A percentile compares a stretch with the other conserved stretches of the same genome.
phyloP scores from a whole-genome alignment of 768 basidiomycete species.

The Candolleomyces efflorescens region DNA sequence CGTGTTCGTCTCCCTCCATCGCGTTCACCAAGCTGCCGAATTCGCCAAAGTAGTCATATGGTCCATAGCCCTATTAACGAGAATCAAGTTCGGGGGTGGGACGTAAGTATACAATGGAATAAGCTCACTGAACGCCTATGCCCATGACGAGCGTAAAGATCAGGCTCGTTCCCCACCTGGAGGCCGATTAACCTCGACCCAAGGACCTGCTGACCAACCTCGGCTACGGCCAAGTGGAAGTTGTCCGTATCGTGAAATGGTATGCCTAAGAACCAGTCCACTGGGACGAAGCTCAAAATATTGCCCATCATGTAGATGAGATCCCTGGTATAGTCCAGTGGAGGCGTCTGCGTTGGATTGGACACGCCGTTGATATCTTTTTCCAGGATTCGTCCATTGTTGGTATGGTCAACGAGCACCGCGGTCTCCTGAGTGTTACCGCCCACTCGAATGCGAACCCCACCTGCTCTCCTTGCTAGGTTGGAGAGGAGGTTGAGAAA shows the following conservation, averaged over 20 bases:
- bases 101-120: slow-evolving; percentile 6
- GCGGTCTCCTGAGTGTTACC: slow-evolving; percentile 79
- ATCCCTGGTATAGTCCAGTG: slow-evolving; percentile 59
- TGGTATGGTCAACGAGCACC: slow-evolving; percentile 42
- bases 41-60: slow-evolving; percentile 43
- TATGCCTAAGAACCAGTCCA: slow-evolving; percentile 63
- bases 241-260: slow-evolving; percentile 64
- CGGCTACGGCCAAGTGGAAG: slow-evolving; percentile 50
- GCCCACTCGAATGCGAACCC: slow-evolving; percentile 63
- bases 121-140: slow-evolving; percentile 1
- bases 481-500: slow-evolving; percentile 77
- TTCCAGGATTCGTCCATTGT: slow-evolving; percentile 31
- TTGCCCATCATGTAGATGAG: slow-evolving; percentile 63
- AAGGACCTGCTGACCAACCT: slow-evolving; percentile 55
- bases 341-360: slow-evolving; percentile 53
- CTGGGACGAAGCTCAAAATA: slow-evolving; percentile 52
- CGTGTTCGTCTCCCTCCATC: slow-evolving; percentile 28
- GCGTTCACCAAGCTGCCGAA: slow-evolving; percentile 39
- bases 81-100: slow-evolving; percentile 8
- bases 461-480: slow-evolving; percentile 56
- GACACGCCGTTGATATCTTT: slow-evolving; percentile 18
- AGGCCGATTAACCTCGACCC: slow-evolving; percentile 64
- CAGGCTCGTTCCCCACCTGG: slow-evolving; percentile 76
- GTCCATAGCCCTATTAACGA: slow-evolving; percentile 18
- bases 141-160: slow-evolving; percentile 51